A percentile compares a stretch with the other conserved stretches of the same genome.
phyloP scores from a whole-genome alignment of 352 stramenopile species.

The Phytophthora pinifolia region DNA sequence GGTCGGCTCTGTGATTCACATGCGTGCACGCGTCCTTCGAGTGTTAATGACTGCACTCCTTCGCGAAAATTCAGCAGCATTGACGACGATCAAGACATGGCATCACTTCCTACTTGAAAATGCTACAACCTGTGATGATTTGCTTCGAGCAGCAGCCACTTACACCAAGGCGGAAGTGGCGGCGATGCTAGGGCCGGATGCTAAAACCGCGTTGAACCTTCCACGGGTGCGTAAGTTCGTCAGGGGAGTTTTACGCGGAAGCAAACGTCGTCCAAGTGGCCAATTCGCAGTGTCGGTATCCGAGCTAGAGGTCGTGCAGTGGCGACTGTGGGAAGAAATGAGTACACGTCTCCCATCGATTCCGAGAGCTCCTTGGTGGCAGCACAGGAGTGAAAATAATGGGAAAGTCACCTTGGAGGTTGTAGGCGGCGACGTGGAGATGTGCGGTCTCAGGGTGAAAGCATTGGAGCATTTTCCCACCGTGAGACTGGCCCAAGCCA shows the following conservation, averaged over 20 bases:
- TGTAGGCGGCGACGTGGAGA: conserved; percentile 69
- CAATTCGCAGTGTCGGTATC: conserved; percentile 10
- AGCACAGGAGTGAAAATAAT: conserved; percentile 15
- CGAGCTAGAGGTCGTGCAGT: conserved; percentile 40
- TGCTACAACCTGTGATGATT: conserved; percentile 8
- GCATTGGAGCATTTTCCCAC: conserved; percentile 84
- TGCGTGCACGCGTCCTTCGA: conserved; percentile 27
- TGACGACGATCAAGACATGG: conserved; percentile 5
- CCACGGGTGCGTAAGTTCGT: conserved; percentile 29
- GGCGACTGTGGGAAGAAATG: conserved; percentile 30
- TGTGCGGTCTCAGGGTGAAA: conserved; percentile 54
- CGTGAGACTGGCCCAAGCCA: conserved; percentile 48
- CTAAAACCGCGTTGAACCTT: conserved; percentile 38
- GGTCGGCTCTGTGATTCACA: conserved; percentile 14
- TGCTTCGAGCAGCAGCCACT: conserved; percentile 35
- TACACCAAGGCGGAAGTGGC: conserved; percentile 12
- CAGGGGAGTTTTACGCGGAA: conserved; percentile 14
- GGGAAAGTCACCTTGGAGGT: conserved; percentile 37
- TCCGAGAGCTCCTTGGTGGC: conserved; percentile 26
- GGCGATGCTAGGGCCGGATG: conserved; percentile 27
- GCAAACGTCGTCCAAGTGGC: neutral
- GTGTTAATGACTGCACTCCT: conserved; percentile 24
- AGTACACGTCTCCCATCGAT: neutral
- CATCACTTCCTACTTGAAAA: conserved; percentile 25
- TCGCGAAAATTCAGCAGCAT: conserved; percentile 10